Percentiles rank a stretch among this genome's conserved stretches.
These are phyloP conservation scores for Mesotaenium endlicherianum DNA, from an alignment of 139 green algal species.

Conservation along the genomic window DNA sequence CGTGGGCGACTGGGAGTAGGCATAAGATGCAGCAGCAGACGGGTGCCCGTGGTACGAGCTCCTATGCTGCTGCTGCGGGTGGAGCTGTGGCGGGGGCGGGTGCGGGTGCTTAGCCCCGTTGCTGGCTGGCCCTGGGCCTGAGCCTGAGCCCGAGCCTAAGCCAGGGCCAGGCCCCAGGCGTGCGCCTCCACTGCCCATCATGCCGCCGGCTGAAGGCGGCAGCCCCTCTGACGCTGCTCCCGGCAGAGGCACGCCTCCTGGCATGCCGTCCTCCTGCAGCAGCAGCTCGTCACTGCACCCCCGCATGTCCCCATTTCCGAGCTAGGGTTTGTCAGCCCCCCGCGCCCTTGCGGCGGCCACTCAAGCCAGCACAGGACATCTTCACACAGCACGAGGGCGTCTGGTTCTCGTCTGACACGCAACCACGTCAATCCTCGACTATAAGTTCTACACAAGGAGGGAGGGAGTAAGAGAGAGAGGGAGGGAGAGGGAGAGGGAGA, in stretches of 20 bases:
- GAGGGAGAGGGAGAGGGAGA: not conserved
- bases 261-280: constrained; percentile 10
- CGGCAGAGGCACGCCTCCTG: not conserved
- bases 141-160: too few species aligned
- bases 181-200: not conserved
- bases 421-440: not conserved
- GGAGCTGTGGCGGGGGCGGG: not conserved
- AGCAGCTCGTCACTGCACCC: constrained; percentile 7
- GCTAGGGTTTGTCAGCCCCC: not conserved
- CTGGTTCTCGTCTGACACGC: not conserved
- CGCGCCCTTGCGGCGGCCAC: not conserved
- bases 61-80: too few species aligned
- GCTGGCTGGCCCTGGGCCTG: not conserved
- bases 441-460: not conserved
- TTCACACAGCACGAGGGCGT: not conserved
- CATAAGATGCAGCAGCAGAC: too few species aligned
- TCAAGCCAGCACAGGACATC: not conserved
- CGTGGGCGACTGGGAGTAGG: too few species aligned
- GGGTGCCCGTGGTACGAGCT: too few species aligned
- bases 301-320: not conserved
- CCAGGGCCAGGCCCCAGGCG: too few species aligned
- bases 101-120: not conserved
- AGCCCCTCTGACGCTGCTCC: not conserved
- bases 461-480: not conserved
- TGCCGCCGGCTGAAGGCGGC: not conserved